Evolutionary conservation across 2,329 filamentous ascomycete genomes (phyloP).

Genomic region (Aspergillus spinulosporus): DNA sequence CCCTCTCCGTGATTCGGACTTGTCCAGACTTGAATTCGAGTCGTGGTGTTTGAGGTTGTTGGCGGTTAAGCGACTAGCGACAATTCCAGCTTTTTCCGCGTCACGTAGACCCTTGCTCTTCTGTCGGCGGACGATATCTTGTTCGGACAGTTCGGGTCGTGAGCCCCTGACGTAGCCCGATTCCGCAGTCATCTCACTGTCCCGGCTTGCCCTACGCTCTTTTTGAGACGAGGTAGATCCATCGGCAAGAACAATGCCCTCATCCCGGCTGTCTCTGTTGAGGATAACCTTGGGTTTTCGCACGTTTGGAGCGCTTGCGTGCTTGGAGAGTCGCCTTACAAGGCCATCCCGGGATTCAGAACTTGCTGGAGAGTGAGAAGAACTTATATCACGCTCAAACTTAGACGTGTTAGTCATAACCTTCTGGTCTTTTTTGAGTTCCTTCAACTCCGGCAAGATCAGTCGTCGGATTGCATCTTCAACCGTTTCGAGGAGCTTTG

Average conservation of each 20-base stretch:
- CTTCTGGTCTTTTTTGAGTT: slow-evolving; percentile 86
- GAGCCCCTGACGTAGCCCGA: slow-evolving; percentile 46
- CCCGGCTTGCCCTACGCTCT: slow-evolving; percentile 55
- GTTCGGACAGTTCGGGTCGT: slow-evolving; percentile 51
- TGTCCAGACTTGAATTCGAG: slow-evolving; percentile 60
- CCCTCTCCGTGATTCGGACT: slow-evolving; percentile 43
- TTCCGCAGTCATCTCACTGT: slow-evolving; percentile 50
- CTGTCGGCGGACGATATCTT: slow-evolving; percentile 55
- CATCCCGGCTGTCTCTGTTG: slow-evolving; percentile 59
- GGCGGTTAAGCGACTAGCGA: slow-evolving; percentile 60
- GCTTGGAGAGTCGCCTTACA: slow-evolving; percentile 59
- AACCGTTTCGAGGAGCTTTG: slow-evolving; percentile 83
- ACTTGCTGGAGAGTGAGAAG: slow-evolving; percentile 60
- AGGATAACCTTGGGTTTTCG: slow-evolving; percentile 63
- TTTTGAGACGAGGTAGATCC: slow-evolving; percentile 52
- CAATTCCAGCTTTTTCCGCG: slow-evolving; percentile 55
- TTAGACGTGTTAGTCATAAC: slow-evolving; percentile 69
- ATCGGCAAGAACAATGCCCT: slow-evolving; percentile 59
- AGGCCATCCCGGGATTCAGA: slow-evolving; percentile 57
- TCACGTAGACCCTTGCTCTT: slow-evolving; percentile 58
- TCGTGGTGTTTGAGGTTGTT: slow-evolving; percentile 65
- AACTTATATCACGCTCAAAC: slow-evolving; percentile 65
- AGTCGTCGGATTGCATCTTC: slow-evolving; percentile 89
- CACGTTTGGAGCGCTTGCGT: slow-evolving; percentile 61
- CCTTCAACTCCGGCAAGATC: slow-evolving; percentile 87